phyloP scores from a whole-genome alignment of 2,329 filamentous ascomycete species.

The Ramichloridium luteum region DNA sequence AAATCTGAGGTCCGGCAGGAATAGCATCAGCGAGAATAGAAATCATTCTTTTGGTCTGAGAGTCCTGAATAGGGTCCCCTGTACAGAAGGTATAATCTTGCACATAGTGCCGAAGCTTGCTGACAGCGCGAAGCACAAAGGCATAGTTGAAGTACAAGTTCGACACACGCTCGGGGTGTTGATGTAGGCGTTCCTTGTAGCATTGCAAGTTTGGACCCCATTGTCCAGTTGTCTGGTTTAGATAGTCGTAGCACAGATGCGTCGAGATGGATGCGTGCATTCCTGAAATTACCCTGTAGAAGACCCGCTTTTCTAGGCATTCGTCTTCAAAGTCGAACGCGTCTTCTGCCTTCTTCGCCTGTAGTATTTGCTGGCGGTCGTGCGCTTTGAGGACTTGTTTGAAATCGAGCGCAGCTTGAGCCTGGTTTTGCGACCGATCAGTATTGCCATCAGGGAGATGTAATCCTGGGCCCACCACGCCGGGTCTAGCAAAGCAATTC shows the following conservation, averaged over 20 bases:
- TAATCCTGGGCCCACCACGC: slow-evolving; percentile 12
- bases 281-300: slow-evolving; percentile 86
- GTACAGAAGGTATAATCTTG: slow-evolving; percentile 83
- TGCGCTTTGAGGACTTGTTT: slow-evolving; percentile 49
- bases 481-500: slow-evolving; percentile 66
- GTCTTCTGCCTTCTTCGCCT: slow-evolving; percentile 39
- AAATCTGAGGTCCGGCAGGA: slow-evolving; percentile 59
- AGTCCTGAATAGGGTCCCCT: slow-evolving; percentile 69
- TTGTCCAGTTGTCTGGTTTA: slow-evolving; percentile 86
- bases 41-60: slow-evolving; percentile 67
- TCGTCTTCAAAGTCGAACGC: slow-evolving; percentile 73
- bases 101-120: slow-evolving; percentile 76
- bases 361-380: slow-evolving; percentile 45
- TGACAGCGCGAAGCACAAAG: slow-evolving; percentile 78
- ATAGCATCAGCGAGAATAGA: slow-evolving; percentile 61
- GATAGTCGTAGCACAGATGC: slow-evolving; percentile 88
- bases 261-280: slow-evolving; percentile 98
- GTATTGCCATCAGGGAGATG: slow-evolving; percentile 10
- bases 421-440: slow-evolving; percentile 33
- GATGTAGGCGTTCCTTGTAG: slow-evolving; percentile 76
- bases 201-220: slow-evolving; percentile 87
- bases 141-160: slow-evolving; percentile 99
- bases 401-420: slow-evolving; percentile 48
- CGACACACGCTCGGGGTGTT: slow-evolving; percentile 78
- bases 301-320: slow-evolving; percentile 96